Conservation (phyloP, 2,329 filamentous ascomycete species). For the Pseudopyricularia cyperi region DNA sequence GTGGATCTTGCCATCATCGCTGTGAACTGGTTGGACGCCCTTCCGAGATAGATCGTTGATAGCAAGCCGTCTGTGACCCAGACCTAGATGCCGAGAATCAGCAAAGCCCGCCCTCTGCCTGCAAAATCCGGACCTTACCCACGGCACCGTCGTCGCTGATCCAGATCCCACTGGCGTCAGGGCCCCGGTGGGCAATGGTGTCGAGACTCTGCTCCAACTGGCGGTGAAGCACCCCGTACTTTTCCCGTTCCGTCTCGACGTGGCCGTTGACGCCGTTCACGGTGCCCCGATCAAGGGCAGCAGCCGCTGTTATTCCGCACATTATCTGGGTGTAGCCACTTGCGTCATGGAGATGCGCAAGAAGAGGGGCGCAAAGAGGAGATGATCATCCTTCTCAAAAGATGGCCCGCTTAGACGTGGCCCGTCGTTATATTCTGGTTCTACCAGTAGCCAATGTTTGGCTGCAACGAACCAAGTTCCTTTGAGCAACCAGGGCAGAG, state of each 20-base stretch:
- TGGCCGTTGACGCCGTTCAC: neutral
- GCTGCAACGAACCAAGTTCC: too few relatives aligned
- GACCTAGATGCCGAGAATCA: conserved; percentile 5
- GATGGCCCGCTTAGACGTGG: too few relatives aligned
- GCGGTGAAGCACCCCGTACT: neutral
- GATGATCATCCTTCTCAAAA: too few relatives aligned
- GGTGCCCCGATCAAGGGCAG: neutral
- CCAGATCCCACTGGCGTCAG: conserved; percentile 17
- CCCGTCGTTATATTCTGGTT: too few relatives aligned
- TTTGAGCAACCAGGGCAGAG: too few relatives aligned
- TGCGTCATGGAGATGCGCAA: too few relatives aligned
- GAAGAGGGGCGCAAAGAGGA: too few relatives aligned
- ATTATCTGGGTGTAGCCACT: too few relatives aligned
- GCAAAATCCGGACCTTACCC: too few relatives aligned
- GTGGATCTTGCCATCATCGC: conserved; percentile 26
- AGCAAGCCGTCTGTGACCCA: conserved; percentile 36
- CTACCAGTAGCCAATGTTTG: too few relatives aligned
- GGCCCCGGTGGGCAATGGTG: conserved; percentile 17
- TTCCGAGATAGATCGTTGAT: conserved; percentile 36
- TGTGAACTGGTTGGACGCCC: conserved; percentile 33
- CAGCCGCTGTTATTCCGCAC: neutral
- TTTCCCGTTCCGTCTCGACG: neutral
- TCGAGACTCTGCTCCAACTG: conserved; percentile 12
- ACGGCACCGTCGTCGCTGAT: conserved; percentile 9
- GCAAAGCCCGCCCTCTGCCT: too few relatives aligned